Conservation (phyloP, 2,329 filamentous ascomycete species). For the Cladosporium sphaerospermum region DNA sequence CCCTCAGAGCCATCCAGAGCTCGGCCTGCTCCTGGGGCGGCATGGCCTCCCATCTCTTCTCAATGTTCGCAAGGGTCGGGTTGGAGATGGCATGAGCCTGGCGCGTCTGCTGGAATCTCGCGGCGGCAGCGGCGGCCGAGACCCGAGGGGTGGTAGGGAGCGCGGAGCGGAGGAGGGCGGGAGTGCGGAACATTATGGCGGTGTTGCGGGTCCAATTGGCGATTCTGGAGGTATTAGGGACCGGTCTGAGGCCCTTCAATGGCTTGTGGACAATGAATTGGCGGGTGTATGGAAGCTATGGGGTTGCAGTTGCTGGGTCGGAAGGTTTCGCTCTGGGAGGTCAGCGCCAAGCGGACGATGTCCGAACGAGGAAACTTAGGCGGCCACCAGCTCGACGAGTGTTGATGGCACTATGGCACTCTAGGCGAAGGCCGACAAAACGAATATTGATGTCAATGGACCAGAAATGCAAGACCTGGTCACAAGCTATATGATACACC, state of each 20-base stretch:
- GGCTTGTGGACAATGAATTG: constrained; percentile 4
- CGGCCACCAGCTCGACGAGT: neutral
- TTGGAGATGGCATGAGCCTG: constrained; percentile 93
- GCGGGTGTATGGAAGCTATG: constrained; percentile 4
- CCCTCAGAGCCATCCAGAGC: constrained; percentile 95
- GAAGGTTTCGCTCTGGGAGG: neutral
- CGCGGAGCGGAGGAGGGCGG: constrained; percentile 10
- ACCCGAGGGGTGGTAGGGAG: constrained; percentile 11
- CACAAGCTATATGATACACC: neutral
- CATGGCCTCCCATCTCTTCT: constrained; percentile 99
- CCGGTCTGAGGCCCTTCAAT: constrained; percentile 10
- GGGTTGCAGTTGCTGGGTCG: neutral
- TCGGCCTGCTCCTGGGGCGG: constrained; percentile 98
- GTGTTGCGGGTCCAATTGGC: constrained; percentile 6
- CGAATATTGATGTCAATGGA: no score
- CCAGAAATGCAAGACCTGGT: no score
- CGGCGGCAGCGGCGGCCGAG: constrained; percentile 25
- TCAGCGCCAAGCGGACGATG: neutral
- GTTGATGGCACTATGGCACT: neutral
- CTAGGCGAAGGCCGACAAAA: neutral
- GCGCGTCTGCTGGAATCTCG: constrained; percentile 30
- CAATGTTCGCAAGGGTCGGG: constrained; percentile 93
- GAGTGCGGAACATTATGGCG: constrained; percentile 11
- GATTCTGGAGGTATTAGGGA: constrained; percentile 1
- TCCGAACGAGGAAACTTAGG: neutral